Evolutionary conservation across 2,329 filamentous ascomycete genomes (phyloP), one percentile per base, ranked within the genome.

Genomic region (Microdochium paspali): DNA sequence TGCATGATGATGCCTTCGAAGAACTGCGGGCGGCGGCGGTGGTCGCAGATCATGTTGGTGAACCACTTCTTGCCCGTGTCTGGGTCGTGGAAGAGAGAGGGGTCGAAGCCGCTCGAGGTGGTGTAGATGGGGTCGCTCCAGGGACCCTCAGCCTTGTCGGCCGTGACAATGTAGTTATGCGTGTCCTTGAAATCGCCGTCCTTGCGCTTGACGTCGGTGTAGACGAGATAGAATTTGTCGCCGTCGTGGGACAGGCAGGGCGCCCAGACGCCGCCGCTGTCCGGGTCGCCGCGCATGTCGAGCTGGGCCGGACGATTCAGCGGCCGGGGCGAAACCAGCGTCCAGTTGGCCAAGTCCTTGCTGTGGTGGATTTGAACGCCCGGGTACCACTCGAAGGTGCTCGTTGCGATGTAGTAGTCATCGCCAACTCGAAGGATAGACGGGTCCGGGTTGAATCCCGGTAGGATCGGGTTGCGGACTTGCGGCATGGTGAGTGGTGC

Each of bases 181-280:
- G 76, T 71, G 54, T 82, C 79, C 58, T 80, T 82, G 69, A 81
- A 82, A 2, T 73, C 77, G 12, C 80, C 80, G 53, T 84, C 80
- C 58, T 83, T 83, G 52, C 80, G 77, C 64, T 82, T 84, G 15
- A 84, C 79, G 54, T 83, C 78, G 1, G 79, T 82, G 59, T 80
- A 84, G 2, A 83, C 79, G 4, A 84, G 72, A 71, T 74, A 83
- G 62, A 82, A 84, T 47, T 65, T 71, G 2, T 73, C 66, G 43
- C 77, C 78, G 52, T 82, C 79, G 53, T 83, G 77, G 0, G 73
- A 77, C 20, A 84, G 67, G 54, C 80, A 84, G 0, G 80, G 80
- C 2, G 80, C 79, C 77, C 79, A 84, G n/a, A 84, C 65, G 31
- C 77, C 77, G 54, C 77, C 78, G 58, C 74, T 77, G 57, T 80